Percentiles rank a stretch among this genome's conserved stretches.
Conservation (phyloP, 2,329 filamentous ascomycete genomes). For the Biscogniauxia sp. region DNA sequence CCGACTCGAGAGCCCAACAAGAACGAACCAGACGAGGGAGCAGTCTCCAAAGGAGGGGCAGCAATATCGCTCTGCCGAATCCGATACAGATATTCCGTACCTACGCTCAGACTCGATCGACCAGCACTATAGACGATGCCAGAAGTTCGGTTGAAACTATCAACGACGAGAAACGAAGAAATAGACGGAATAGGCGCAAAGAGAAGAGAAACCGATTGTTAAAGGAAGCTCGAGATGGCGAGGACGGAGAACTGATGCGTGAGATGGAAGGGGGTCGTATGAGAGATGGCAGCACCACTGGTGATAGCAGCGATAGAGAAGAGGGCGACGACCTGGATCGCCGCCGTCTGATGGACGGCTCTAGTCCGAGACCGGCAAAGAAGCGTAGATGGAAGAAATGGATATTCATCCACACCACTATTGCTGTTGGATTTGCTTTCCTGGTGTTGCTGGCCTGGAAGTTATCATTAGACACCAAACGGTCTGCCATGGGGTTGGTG, state of each 20-base stretch:
- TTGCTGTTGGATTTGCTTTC: slow-evolving; percentile 54
- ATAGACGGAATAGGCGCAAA: slow-evolving; percentile 48
- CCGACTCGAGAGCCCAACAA: slow-evolving; percentile 46
- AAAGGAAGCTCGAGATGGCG: slow-evolving; percentile 56
- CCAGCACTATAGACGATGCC: slow-evolving; percentile 40
- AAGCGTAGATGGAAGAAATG: slow-evolving; percentile 53
- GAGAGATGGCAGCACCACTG: slow-evolving; percentile 63
- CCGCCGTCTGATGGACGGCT: slow-evolving; percentile 47
- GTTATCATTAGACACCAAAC: slow-evolving; percentile 48
- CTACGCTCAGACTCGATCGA: slow-evolving; percentile 34
- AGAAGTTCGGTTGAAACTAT: slow-evolving; percentile 49
- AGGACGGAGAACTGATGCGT: slow-evolving; percentile 78
- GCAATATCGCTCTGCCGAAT: slow-evolving; percentile 49
- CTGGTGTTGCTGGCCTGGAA: slow-evolving; percentile 59
- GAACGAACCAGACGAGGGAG: slow-evolving; percentile 45
- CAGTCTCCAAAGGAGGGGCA: slow-evolving; percentile 40
- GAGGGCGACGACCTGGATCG: slow-evolving; percentile 59
- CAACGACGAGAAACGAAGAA: slow-evolving; percentile 47
- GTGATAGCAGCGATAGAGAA: slow-evolving; percentile 60
- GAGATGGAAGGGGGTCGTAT: slow-evolving; percentile 71
- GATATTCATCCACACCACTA: slow-evolving; percentile 52
- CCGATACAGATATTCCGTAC: slow-evolving; percentile 44
- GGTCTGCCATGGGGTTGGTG: slow-evolving; percentile 36
- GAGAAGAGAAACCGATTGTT: slow-evolving; percentile 53
- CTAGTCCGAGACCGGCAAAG: slow-evolving; percentile 47